These are phyloP conservation scores for Monilinia aucupariae DNA, from an alignment of 2,329 filamentous ascomycete species.

Conservation along the genomic window DNA sequence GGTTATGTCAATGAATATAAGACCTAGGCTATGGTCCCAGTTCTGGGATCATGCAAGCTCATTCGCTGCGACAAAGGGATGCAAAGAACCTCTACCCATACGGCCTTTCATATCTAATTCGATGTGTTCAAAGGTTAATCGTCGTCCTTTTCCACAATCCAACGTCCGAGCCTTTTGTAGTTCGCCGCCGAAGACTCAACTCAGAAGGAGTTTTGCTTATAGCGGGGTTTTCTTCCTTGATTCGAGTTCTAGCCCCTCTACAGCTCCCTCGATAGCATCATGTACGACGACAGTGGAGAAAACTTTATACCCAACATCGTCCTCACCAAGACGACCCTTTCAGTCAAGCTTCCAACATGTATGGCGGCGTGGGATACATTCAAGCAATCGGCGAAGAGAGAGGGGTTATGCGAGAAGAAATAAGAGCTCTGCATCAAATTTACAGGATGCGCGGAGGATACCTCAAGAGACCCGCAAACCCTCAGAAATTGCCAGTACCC, in stretches of 20 bases:
- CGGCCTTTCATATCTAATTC: slow-evolving; percentile 18
- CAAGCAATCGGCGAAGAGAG: slow-evolving; percentile 27
- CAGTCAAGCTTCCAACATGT: slow-evolving; percentile 21
- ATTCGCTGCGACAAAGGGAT: slow-evolving; percentile 23
- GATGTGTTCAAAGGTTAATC: slow-evolving; percentile 19
- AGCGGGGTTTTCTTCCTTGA: slow-evolving; percentile 50
- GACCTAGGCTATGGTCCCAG: slow-evolving; percentile 43
- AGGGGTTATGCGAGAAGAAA: slow-evolving; percentile 29
- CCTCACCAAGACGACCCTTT: slow-evolving; percentile 18
- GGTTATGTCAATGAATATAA: slow-evolving; percentile 44
- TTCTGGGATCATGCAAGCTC: slow-evolving; percentile 35
- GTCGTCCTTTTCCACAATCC: slow-evolving; percentile 23
- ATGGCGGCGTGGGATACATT: slow-evolving; percentile 33
- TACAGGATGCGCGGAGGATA: slow-evolving; percentile 23
- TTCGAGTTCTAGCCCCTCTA: slow-evolving; percentile 37
- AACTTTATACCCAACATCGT: slow-evolving; percentile 24
- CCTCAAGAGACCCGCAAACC: slow-evolving; percentile 23
- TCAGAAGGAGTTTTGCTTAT: slow-evolving; percentile 49
- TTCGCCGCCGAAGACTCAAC: slow-evolving; percentile 36
- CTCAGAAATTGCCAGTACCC: slow-evolving; percentile 17
- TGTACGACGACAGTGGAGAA: slow-evolving; percentile 26
- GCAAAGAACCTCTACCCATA: slow-evolving; percentile 16
- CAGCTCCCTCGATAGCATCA: slow-evolving; percentile 33
- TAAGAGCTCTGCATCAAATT: slow-evolving; percentile 33
- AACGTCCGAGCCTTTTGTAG: slow-evolving; percentile 30